Evolutionary conservation across 371 early-diverging fungal genomes (phyloP).

Genomic region (Mucor velutinosus): DNA sequence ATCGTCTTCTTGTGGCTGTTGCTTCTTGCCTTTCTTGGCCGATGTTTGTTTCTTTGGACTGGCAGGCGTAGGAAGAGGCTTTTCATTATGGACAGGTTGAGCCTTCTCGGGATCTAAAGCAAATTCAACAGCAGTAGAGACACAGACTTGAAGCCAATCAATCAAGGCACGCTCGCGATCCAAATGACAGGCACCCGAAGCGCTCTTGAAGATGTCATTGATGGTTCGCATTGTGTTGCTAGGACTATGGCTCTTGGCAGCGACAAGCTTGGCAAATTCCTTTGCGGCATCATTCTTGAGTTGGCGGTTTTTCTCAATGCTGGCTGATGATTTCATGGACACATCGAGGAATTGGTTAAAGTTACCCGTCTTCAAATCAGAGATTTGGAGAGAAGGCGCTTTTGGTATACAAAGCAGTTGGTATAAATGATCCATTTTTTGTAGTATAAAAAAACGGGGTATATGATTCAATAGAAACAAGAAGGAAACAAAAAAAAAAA

Average conservation of each 20-base stretch:
- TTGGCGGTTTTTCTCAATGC: conserved; percentile 19
- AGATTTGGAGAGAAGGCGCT: conserved; percentile 9
- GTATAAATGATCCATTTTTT: conserved; percentile 23
- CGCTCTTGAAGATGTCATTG: conserved; percentile 37
- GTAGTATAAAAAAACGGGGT: not conserved
- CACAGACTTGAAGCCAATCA: conserved; percentile 46
- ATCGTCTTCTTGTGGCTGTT: not conserved
- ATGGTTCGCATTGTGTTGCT: conserved; percentile 36
- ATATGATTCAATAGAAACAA: not conserved
- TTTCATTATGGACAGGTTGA: not conserved
- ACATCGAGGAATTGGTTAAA: conserved; percentile 25
- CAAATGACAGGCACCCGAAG: conserved; percentile 24
- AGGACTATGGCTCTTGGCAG: conserved; percentile 33
- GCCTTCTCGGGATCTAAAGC: conserved; percentile 14
- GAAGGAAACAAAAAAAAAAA: no score
- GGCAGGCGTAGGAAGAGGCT: conserved; percentile 3
- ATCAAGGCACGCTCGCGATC: conserved; percentile 38
- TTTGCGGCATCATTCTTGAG: conserved; percentile 23
- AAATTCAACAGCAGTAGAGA: conserved; percentile 34
- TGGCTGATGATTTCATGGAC: conserved; percentile 26
- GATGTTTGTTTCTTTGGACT: conserved; percentile 4
- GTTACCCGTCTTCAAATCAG: conserved; percentile 20
- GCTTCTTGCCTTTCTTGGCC: not conserved
- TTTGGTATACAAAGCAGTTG: conserved; percentile 26
- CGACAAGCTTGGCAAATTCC: conserved; percentile 24